Base-by-base conservation (phyloP, 2,329 filamentous ascomycete genomes). In the Ceratocystis destructans region DNA sequence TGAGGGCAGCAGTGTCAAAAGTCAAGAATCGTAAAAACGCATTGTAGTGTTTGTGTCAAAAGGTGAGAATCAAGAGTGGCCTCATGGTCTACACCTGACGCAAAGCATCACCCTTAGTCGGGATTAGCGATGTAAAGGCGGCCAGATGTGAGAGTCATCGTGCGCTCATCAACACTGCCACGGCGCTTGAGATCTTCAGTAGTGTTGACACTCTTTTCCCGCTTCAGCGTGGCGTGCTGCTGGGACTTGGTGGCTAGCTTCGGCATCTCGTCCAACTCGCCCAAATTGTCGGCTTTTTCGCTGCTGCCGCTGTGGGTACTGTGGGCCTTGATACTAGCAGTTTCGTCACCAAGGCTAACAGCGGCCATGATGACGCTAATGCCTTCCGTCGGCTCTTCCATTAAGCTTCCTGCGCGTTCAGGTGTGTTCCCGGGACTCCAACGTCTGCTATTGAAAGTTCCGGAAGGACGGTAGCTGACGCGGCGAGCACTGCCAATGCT, bases 121-220 rank as follows among this genome's bases (percentile, higher is more conserved):
- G 90, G 90, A 75, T 95, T 95, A 71, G 90, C 90, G 72, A 95
- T 91, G 75, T 89, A 94, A 67, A 95, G 80, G 69, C 89, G 83
- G 62, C 85, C 85, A 33, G 83, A 81, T 22, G 83, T 85, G 74
- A 94, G 86, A 1, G 88, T 92, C 76, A 85, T 87, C 4, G 87
- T 88, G 72, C 88, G 81, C 75, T 94, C 90, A 73, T 94, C 90
- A 62, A 95, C 89, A 73, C 89, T 94, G 66, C 90, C 90, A 72
- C 88, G 81, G 71, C 90, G 81, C 71, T 81, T 82, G 66, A 95
- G 78, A 69, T 93, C 89, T 28, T 90, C 88, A 2, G 83, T 80
- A 64, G 80, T 85, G 76, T 84, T 87, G 65, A 82, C 78, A 72
- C 83, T 86, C 79, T 87, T 86, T 73, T 87, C 82, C 69, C 84